Base-by-base conservation (phyloP, 2,329 filamentous ascomycete genomes). In the Drechslerella dactyloides region DNA sequence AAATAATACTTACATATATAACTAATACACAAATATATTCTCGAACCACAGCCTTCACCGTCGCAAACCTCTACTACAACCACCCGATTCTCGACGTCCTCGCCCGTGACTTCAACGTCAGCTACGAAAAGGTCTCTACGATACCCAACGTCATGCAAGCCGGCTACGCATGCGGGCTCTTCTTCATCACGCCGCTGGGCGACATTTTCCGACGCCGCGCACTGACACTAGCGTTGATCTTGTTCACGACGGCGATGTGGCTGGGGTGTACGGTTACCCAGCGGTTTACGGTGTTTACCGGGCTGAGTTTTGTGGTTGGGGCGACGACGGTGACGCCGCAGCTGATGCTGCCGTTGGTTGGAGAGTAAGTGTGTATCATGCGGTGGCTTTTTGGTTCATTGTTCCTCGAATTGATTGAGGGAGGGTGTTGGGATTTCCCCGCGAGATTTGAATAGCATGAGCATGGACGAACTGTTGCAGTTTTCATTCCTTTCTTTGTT, bases 1-100 rank as follows among this genome's bases (percentile, higher is more conserved):
- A 57, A 57, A 74, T 13, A 40, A 53, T 51, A 24, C 11, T 35
- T 44, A 37, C 51, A 40, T 11, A 13, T 42, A 80, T 84, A 1
- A 80, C 81, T 0, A 27, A n/a, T 46, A 13, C 5, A 50, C 15
- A 15, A 52, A 21, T 42, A 17, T 30, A 23, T 59, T n/a, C n/a
- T n/a, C n/a, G n/a, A n/a, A n/a, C n/a, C n/a, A n/a, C n/a, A 70
- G 84, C 87, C 2, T 87, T 91, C 74, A 90, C 89, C 0, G 90
- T 93, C 5, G 90, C 90, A 17, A 93, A 93, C 75, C 81, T 93
- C 1, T 93, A 93, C 80, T 92, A 93, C 79, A 90, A 85, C 69
- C 90, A 93, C 76, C 89, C 90, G 0, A 90, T 93, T 52, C 81
- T 93, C 23, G 91, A 92, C 77, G 85, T 89, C 56, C 83, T 94